Percentiles rank a stretch among this genome's conserved stretches.
Evolutionary conservation across 1,139 yeast species (phyloP).

Genomic region (Candida labiduridarum): DNA sequence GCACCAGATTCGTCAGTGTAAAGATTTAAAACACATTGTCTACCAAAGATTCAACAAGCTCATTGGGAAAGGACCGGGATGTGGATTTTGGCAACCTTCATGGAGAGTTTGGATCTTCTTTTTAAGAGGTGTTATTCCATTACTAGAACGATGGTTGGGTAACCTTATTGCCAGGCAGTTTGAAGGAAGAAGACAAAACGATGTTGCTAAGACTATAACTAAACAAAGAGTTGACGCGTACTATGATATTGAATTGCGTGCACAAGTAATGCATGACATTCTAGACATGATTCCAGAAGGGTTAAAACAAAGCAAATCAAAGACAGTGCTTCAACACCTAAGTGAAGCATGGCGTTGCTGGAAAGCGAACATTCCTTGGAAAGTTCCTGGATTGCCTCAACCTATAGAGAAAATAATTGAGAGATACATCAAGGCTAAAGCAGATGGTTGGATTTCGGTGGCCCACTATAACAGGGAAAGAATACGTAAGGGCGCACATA

Average conservation of each 20-base stretch:
- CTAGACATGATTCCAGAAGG: conserved; percentile 98
- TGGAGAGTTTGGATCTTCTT: conserved; percentile 98
- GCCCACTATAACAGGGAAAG: conserved; percentile 93
- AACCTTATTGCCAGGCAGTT: conserved; percentile 90
- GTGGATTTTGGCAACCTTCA: conserved; percentile 99
- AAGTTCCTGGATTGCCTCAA: conserved; percentile 93
- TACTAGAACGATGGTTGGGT: conserved; percentile 93
- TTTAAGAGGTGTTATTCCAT: conserved; percentile 89
- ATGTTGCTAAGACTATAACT: conserved; percentile 90
- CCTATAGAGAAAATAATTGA: conserved; percentile 87
- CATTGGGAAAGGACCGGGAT: conserved; percentile 97
- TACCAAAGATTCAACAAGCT: conserved; percentile 77
- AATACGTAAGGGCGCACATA: conserved; percentile 83
- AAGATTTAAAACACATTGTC: conserved; percentile 89
- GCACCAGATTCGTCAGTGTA: conserved; percentile 97
- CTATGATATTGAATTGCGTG: conserved; percentile 89
- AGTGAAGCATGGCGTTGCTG: conserved; percentile 99
- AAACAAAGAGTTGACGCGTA: conserved; percentile 95
- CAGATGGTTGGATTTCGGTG: conserved; percentile 95
- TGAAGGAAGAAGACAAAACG: conserved; percentile 92
- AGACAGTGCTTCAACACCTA: conserved; percentile 86
- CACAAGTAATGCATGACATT: conserved; percentile 94
- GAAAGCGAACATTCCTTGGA: conserved; percentile 99
- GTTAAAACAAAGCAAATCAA: conserved; percentile 81
- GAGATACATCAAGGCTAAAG: conserved; percentile 90